Evolutionary conservation across 2,329 filamentous ascomycete species (phyloP).

Genomic region (Mollisia scopiformis): DNA sequence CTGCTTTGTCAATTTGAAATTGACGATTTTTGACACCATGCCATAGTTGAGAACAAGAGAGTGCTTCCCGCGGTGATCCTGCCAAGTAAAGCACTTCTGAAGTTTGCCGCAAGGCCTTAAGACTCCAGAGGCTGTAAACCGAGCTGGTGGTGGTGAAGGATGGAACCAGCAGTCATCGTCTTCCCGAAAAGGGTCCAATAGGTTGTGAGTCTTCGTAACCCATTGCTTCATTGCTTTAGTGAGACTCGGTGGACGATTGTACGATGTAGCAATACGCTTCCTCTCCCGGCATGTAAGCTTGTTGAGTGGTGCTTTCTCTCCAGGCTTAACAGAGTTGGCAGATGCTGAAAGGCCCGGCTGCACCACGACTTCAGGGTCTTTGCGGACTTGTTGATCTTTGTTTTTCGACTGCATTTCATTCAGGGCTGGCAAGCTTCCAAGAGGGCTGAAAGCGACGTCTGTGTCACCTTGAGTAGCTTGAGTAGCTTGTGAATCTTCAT

Average conservation of each 20-base stretch:
- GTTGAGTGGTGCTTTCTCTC: constrained; percentile 6
- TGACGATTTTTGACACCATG: constrained; percentile 29
- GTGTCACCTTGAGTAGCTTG: no score
- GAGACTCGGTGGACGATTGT: constrained; percentile 12
- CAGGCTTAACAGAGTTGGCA: background rate
- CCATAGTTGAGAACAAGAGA: constrained; percentile 31
- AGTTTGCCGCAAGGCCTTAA: constrained; percentile 21
- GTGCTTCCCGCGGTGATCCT: constrained; percentile 16
- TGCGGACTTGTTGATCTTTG: background rate
- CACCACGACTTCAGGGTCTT: no score
- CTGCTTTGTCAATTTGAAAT: constrained; percentile 24
- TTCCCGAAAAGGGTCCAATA: constrained; percentile 25
- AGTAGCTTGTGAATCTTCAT: background rate
- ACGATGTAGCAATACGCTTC: constrained; percentile 23
- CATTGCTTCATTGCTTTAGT: constrained; percentile 26
- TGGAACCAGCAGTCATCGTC: constrained; percentile 32
- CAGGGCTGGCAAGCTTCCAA: background rate
- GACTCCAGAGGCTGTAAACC: constrained; percentile 11
- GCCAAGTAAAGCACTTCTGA: constrained; percentile 23
- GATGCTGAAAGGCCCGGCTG: no score
- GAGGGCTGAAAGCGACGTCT: background rate
- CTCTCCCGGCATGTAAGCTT: constrained; percentile 17
- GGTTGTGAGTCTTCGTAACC: constrained; percentile 18
- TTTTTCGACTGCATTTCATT: no score
- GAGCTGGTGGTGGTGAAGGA: constrained; percentile 24